Conservation (phyloP, 352 stramenopile genomes). For the Blastocystis sp. region DNA sequence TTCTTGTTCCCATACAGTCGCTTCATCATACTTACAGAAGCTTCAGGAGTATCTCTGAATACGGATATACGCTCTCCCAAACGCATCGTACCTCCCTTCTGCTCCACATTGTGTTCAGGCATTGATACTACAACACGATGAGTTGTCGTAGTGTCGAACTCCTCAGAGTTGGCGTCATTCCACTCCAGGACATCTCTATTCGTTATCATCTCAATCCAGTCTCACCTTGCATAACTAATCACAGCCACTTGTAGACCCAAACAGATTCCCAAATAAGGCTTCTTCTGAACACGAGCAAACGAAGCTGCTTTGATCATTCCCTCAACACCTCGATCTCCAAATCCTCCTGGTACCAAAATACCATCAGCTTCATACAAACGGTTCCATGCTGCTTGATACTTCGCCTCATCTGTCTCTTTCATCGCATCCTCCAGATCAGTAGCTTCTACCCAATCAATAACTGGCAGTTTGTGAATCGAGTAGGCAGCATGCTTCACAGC, state of each 20-base stretch:
- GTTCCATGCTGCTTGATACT: slow-evolving; percentile 79
- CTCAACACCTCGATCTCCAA: slow-evolving; percentile 91
- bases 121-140: slow-evolving; percentile 98
- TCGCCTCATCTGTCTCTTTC: slow-evolving; percentile 71
- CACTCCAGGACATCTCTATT: slow-evolving; percentile 62
- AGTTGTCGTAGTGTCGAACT: slow-evolving; percentile 67
- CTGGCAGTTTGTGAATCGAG: slow-evolving; percentile 81
- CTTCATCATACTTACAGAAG: not conserved
- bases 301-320: slow-evolving; percentile 90
- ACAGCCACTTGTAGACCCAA: slow-evolving; percentile 83
- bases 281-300: slow-evolving; percentile 85
- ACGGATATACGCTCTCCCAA: slow-evolving; percentile 75
- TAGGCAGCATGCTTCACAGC: slow-evolving; percentile 83
- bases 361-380: slow-evolving; percentile 78
- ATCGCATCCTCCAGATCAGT: slow-evolving; percentile 81
- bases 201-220: not conserved
- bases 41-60: not conserved
- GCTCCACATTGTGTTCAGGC: slow-evolving; percentile 91
- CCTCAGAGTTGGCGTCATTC: slow-evolving; percentile 68
- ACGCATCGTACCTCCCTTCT: slow-evolving; percentile 98
- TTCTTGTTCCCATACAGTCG: slow-evolving; percentile 65
- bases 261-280: slow-evolving; percentile 95
- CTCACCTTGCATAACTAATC: slow-evolving; percentile 66
- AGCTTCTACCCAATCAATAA: slow-evolving; percentile 95
- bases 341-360: slow-evolving; percentile 91